Conservation (phyloP, 1,139 yeast species). For the Schizosaccharomyces versatilis region DNA sequence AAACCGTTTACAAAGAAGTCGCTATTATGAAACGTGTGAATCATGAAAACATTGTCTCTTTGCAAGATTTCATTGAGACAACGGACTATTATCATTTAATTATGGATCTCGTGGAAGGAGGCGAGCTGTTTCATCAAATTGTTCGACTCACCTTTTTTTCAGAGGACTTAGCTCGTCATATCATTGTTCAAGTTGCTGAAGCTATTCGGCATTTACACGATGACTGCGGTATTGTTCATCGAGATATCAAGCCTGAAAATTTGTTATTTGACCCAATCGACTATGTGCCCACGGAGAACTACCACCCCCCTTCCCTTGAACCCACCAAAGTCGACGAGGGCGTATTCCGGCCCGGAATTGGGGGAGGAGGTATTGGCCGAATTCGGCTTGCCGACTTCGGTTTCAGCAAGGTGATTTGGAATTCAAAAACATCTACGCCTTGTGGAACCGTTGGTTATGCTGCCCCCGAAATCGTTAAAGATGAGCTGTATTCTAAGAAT, state of each 20-base stretch:
- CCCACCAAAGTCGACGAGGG: constrained; percentile 74
- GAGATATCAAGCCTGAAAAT: constrained; percentile 92
- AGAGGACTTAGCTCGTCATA: constrained; percentile 67
- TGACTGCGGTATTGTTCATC: constrained; percentile 66
- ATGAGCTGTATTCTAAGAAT: constrained; percentile 63
- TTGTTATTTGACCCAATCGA: constrained; percentile 60
- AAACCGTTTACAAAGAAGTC: constrained; percentile 59
- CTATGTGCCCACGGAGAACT: constrained; percentile 27
- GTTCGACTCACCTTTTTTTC: constrained; percentile 77
- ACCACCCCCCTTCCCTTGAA: constrained; percentile 31
- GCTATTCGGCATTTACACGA: constrained; percentile 68
- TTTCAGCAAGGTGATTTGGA: constrained; percentile 58
- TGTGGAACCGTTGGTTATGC: constrained; percentile 85
- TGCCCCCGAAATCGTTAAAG: constrained; percentile 83
- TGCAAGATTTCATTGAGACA: constrained; percentile 47
- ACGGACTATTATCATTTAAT: constrained; percentile 50
- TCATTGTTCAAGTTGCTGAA: constrained; percentile 60
- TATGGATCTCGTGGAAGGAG: constrained; percentile 74
- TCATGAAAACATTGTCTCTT: constrained; percentile 52
- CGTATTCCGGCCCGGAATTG: constrained; percentile 45
- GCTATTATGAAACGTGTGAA: constrained; percentile 52
- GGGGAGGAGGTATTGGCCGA: constrained; percentile 75
- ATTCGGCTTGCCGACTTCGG: constrained; percentile 89
- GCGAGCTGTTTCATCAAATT: constrained; percentile 84
- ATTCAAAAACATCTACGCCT: constrained; percentile 52